A percentile compares a stretch with the other conserved stretches of the same genome.
phyloP scores from a whole-genome alignment of 2,329 filamentous ascomycete species.

The Bipolaris sorokiniana region DNA sequence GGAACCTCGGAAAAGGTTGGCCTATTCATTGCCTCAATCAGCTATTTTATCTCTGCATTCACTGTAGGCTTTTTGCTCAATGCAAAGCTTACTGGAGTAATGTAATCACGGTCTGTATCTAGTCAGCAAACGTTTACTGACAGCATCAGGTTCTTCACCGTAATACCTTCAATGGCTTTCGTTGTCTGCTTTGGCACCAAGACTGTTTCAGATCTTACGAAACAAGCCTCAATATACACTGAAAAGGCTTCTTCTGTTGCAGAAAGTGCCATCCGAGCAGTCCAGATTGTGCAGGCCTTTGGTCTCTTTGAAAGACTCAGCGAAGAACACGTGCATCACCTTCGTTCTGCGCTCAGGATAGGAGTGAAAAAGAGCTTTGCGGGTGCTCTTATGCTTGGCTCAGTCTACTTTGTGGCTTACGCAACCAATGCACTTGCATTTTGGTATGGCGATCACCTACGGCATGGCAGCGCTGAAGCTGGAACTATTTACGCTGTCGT shows the following conservation, averaged over 20 bases:
- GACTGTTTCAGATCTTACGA: conserved; percentile 50
- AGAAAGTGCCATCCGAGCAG: conserved; percentile 54
- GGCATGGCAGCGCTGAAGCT: conserved; percentile 45
- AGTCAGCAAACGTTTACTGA: conserved; percentile 7
- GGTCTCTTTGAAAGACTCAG: conserved; percentile 51
- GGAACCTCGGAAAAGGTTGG: conserved; percentile 57
- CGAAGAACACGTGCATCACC: conserved; percentile 45
- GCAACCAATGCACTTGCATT: conserved; percentile 56
- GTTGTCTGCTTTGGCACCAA: conserved; percentile 53
- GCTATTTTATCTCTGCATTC: conserved; percentile 55
- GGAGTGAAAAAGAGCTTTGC: conserved; percentile 51
- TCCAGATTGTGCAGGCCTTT: conserved; percentile 58
- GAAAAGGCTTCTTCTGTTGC: conserved; percentile 54
- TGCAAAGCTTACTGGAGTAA: conserved; percentile 51
- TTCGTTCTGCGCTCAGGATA: conserved; percentile 44
- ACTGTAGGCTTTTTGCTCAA: conserved; percentile 55
- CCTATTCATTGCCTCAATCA: conserved; percentile 55
- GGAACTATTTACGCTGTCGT: conserved; percentile 68
- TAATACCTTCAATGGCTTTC: conserved; percentile 57
- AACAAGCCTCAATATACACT: conserved; percentile 46
- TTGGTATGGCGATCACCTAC: conserved; percentile 50
- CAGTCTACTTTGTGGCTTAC: conserved; percentile 55
- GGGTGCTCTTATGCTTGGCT: conserved; percentile 51
- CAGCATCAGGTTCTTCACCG: conserved; percentile 45
- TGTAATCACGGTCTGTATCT: conserved; percentile 29